Base-by-base conservation (phyloP, 2,329 filamentous ascomycete genomes). In the Huntiella moniliformis region DNA sequence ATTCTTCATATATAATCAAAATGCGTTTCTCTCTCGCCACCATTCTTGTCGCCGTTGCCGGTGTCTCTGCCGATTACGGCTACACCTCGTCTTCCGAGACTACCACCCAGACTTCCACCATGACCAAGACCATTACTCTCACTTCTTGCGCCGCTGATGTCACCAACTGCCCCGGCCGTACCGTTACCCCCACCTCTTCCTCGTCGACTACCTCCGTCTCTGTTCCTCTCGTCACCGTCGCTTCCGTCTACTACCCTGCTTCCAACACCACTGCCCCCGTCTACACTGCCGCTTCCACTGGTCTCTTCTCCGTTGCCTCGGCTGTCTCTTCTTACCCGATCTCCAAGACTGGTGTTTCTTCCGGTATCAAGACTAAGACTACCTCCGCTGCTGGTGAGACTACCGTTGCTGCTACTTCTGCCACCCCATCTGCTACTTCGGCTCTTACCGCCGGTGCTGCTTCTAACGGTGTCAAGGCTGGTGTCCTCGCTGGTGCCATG, bases 61-160 rank as follows among this genome's bases (percentile, higher is more conserved):
- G 35, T 35, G 37, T 40, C 31, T 34, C 35, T 22, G 34, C 33
- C 13, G n/a, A 13, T 35, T 47, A 43, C 35, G 48, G 16, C 28
- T 38, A 40, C 15, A 18, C 32, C 22, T 15, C 39, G 4, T 28
- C 38, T 34, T 48, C 46, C 37, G 38, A 22, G 31, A 51, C 47
- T 38, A 47, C 45, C 16, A 50, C 50, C 32, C 46, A 46, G 36
- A 50, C 50, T 37, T 48, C 45, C 15, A 52, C 50, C 42, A 38
- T 47, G 38, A 50, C 44, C 43, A 50, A 48, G 44, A 52, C 50
- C 16, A 34, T 52, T 40, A 52, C 50, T 16, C 45, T 52, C 15
- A 52, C 50, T 13, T 50, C 48, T 28, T 52, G 50, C 46, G 46
- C 38, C 18, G 18, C 48, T 31, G 50, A 51, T 16, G 48, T 50